These are phyloP conservation scores for Eutrema yunnanense DNA, from an alignment of 345 rosid species.

Conservation along the genomic window DNA sequence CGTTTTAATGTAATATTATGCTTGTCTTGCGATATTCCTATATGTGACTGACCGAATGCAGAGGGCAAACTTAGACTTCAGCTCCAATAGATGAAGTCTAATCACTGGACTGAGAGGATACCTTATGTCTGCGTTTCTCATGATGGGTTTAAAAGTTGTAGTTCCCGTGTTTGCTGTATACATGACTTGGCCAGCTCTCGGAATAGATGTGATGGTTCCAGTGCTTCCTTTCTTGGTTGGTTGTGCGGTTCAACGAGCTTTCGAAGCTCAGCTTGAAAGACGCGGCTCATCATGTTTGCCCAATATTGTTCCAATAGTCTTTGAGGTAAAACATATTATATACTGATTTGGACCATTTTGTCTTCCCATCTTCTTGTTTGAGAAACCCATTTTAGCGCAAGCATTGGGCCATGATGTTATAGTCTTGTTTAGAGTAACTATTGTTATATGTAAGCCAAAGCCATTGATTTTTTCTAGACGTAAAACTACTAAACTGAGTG, in stretches of 20 bases:
- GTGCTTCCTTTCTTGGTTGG: conserved; percentile 72
- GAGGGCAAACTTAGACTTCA: conserved; percentile 75
- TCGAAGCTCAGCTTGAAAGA: conserved; percentile 49
- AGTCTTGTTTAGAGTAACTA: too few species aligned
- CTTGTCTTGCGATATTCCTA: conserved; percentile 42
- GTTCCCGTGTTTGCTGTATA: conserved; percentile 48
- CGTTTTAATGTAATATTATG: conserved; percentile 22
- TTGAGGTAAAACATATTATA: conserved; percentile 49
- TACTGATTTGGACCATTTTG: background rate
- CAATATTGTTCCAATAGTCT: conserved; percentile 54
- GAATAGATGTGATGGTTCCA: conserved; percentile 52
- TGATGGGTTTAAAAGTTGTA: conserved; percentile 54
- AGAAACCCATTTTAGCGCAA: background rate
- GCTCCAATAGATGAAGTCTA: conserved; percentile 80
- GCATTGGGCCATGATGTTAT: background rate
- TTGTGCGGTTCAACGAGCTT: conserved; percentile 60
- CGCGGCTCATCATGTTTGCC: conserved; percentile 81
- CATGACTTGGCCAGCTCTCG: conserved; percentile 70
- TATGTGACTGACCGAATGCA: conserved; percentile 56
- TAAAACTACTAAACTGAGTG: too few species aligned
- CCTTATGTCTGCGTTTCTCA: background rate
- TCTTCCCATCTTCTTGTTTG: background rate
- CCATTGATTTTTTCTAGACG: too few species aligned
- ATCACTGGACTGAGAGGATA: conserved; percentile 83
- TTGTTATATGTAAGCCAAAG: too few species aligned